phyloP scores from a whole-genome alignment of 78 protist species.

The Dictyostelium capitatum region DNA sequence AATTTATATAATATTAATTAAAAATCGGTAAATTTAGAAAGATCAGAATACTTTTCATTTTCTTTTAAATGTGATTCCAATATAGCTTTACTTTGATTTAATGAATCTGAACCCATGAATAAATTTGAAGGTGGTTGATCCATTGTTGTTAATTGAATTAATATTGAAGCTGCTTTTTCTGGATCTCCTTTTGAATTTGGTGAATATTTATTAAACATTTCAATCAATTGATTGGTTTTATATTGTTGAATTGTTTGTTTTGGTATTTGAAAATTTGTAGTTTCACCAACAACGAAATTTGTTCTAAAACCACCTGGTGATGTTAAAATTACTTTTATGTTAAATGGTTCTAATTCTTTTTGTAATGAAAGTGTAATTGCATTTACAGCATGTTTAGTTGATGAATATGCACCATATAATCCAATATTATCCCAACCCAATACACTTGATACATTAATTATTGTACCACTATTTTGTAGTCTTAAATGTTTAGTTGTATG shows the following conservation, averaged over 20 bases:
- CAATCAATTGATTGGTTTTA: background rate
- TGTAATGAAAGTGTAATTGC: background rate
- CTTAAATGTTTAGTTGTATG: slow-evolving; percentile 12
- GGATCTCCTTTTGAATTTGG: background rate
- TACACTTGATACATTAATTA: slow-evolving; percentile 4
- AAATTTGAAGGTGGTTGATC: background rate
- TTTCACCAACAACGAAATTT: background rate
- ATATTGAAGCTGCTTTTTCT: background rate
- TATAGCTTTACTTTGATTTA: background rate
- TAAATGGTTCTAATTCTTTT: slow-evolving; percentile 7
- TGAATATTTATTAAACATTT: background rate
- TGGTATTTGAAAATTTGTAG: background rate
- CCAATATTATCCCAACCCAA: background rate
- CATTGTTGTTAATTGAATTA: background rate
- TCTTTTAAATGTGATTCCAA: background rate
- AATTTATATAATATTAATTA: background rate
- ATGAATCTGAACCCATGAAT: slow-evolving; percentile 41
- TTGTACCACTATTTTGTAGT: background rate
- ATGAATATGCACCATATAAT: background rate
- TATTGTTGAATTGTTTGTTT: background rate
- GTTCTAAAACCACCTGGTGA: slow-evolving; percentile 13
- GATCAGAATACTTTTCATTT: background rate
- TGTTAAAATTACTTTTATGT: background rate
- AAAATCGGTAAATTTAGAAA: background rate
- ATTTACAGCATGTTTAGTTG: slow-evolving; percentile 27